Base-by-base conservation (phyloP, 257 asterid genomes). In the Nicotiana benthamiana region DNA sequence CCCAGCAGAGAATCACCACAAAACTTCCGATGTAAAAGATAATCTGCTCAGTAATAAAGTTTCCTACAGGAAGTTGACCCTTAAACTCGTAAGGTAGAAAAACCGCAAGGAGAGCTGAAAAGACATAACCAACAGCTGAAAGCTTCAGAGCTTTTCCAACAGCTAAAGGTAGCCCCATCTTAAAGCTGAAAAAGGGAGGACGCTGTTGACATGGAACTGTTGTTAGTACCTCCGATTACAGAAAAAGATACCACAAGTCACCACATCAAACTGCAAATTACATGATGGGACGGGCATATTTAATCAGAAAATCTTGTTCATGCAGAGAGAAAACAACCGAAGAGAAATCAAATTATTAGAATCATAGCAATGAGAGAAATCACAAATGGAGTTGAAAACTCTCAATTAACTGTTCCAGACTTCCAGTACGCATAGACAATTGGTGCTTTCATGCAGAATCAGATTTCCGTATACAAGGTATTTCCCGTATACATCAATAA, bases 111-210 rank as follows among this genome's bases (percentile, higher is more conserved):
- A 87, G 57, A 54, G 86, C 91, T 8, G 97, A 91, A 81, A 91
- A 72, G 57, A 79, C 79, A 80, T 83, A 90, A 81, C 95, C 94
- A 72, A 82, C 84, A 80, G 89, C 82, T 57, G 98, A 89, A 79
- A 96, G 87, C 86, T 82, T 91, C 8, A 91, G 83, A 79, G 97
- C 94, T 85, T 75, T 90, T 20, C 89, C 75, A 51, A 91, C 79
- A 77, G 97, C 91, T 80, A 82, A 79, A 27, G 92, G 95, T 85
- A 96, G 86, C 18, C 96, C 96, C 91, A 90, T 93, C 91, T 96
- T 94, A 86, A 90, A 90, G 90, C 94, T 90, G 87, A 92, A 96
- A 93, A 91, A 92, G 34, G 97, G 97, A 84, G 97, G 97, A 6
- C 97, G 89, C 99, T 96, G 97, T 88, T 51, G 59, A 82, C 24